phyloP scores from a whole-genome alignment of 2,329 filamentous ascomycete species.

The Paecilomyces niveus region DNA sequence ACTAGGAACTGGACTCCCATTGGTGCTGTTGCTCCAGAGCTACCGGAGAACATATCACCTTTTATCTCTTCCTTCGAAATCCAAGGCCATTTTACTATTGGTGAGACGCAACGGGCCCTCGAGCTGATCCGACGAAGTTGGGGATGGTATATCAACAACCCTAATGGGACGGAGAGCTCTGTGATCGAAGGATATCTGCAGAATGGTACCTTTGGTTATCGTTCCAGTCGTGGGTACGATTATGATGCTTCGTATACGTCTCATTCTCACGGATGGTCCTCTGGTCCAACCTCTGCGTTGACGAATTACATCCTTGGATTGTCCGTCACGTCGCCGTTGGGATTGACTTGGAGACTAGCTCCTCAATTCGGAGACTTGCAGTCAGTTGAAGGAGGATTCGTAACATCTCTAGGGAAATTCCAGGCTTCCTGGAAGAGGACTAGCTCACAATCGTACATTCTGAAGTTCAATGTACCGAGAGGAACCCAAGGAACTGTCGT shows the following conservation, averaged over 20 bases:
- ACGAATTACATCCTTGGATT: conserved; percentile 42
- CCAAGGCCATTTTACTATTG: conserved; percentile 47
- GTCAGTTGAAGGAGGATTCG: conserved; percentile 40
- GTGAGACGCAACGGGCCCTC: conserved; percentile 45
- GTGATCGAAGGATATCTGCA: conserved; percentile 53
- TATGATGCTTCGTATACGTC: conserved; percentile 40
- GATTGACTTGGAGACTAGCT: conserved; percentile 36
- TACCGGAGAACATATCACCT: conserved; percentile 51
- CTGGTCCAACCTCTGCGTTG: conserved; percentile 36
- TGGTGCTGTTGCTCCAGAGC: conserved; percentile 50
- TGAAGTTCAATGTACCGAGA: conserved; percentile 4
- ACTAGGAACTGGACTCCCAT: conserved; percentile 50
- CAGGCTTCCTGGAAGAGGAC: conserved; percentile 11
- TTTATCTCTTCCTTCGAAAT: conserved; percentile 56
- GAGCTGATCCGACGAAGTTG: conserved; percentile 50
- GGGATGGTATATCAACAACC: conserved; percentile 55
- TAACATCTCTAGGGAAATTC: conserved; percentile 39
- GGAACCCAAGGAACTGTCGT: conserved; percentile 4
- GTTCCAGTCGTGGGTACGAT: conserved; percentile 45
- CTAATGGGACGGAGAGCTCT: conserved; percentile 52
- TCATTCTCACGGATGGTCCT: conserved; percentile 39
- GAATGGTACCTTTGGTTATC: conserved; percentile 53
- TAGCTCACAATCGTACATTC: background rate
- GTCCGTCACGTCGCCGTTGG: conserved; percentile 31
- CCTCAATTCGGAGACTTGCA: conserved; percentile 40